Evolutionary conservation across 176 grass and related monocot genomes (phyloP).

Genomic region (Ensete glaucum): DNA sequence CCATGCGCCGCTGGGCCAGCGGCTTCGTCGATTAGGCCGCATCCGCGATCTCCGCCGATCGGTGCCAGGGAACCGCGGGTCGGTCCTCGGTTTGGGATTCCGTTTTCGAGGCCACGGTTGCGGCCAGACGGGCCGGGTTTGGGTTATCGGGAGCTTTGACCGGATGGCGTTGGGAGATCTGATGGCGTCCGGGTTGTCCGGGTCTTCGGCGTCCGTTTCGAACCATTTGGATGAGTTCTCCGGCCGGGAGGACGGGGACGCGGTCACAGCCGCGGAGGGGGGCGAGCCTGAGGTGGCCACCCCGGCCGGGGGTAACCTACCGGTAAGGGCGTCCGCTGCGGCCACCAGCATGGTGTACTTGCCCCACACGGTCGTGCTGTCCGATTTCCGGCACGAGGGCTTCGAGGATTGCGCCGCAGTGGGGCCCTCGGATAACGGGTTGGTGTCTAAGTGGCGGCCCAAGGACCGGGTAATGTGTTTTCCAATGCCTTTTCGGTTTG

Average conservation of each 20-base stretch:
- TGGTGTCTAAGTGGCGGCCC: conserved; percentile 87
- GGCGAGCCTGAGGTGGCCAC: not conserved
- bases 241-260: conserved; percentile 19
- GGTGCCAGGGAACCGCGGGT: conserved; percentile 3
- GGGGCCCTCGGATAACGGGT: conserved; percentile 56
- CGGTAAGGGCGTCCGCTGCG: conserved; percentile 8
- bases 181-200: conserved; percentile 83
- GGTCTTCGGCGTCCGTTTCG: conserved; percentile 24
- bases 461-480: conserved; percentile 72
- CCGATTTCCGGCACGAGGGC: conserved; percentile 66
- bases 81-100: conserved; percentile 11
- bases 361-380: conserved; percentile 67
- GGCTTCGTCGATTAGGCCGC: conserved; percentile 21
- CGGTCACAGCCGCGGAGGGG: not conserved
- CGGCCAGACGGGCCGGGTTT: conserved; percentile 7
- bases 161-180: conserved; percentile 99
- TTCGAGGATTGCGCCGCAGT: conserved; percentile 48
- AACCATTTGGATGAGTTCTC: conserved; percentile 32
- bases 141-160: conserved; percentile 1
- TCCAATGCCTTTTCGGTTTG: not conserved
- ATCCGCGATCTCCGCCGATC: not conserved
- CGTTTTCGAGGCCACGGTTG: conserved; percentile 21
- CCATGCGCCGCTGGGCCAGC: conserved; percentile 31
- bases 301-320: not conserved
- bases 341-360: conserved; percentile 35